These are phyloP conservation scores for Moesziomyces sp. DNA, from an alignment of 1,284 basidiomycete species.

Conservation along the genomic window DNA sequence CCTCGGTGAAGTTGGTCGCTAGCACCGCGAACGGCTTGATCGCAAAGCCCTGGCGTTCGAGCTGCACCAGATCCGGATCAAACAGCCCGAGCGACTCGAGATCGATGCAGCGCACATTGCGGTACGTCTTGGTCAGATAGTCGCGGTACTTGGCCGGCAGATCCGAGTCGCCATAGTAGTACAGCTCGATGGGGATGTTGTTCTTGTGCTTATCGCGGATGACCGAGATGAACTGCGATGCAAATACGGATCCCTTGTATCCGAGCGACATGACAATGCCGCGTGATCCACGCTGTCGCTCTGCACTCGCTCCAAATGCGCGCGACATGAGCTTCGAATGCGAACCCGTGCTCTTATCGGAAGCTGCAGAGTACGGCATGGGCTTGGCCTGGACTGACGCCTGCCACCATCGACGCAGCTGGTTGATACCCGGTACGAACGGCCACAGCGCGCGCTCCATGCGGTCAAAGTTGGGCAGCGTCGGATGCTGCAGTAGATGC, in stretches of 20 bases:
- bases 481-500: constrained; percentile 41
- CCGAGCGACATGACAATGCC: constrained; percentile 54
- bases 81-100: constrained; percentile 42
- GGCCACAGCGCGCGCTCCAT: constrained; percentile 51
- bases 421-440: constrained; percentile 49
- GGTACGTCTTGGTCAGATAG: constrained; percentile 34
- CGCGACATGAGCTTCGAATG: constrained; percentile 11
- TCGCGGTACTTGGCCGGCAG: constrained; percentile 45
- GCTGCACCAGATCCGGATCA: constrained; percentile 40
- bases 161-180: constrained; percentile 54
- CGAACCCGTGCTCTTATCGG: not conserved
- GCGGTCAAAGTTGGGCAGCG: constrained; percentile 41
- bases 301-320: constrained; percentile 7
- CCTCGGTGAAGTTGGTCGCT: constrained; percentile 52
- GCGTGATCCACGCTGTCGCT: constrained; percentile 11
- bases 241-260: constrained; percentile 40
- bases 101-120: constrained; percentile 45
- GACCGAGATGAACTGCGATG: constrained; percentile 48
- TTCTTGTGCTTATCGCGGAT: constrained; percentile 41
- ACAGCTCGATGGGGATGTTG: constrained; percentile 49
- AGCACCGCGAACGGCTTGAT: constrained; percentile 50
- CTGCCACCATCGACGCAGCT: constrained; percentile 40
- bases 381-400: constrained; percentile 37
- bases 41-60: constrained; percentile 49
- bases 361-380: constrained; percentile 6